A percentile compares a stretch with the other conserved stretches of the same genome.
These are phyloP conservation scores for Grammothele lineata DNA, from an alignment of 768 basidiomycete species.

Conservation along the genomic window DNA sequence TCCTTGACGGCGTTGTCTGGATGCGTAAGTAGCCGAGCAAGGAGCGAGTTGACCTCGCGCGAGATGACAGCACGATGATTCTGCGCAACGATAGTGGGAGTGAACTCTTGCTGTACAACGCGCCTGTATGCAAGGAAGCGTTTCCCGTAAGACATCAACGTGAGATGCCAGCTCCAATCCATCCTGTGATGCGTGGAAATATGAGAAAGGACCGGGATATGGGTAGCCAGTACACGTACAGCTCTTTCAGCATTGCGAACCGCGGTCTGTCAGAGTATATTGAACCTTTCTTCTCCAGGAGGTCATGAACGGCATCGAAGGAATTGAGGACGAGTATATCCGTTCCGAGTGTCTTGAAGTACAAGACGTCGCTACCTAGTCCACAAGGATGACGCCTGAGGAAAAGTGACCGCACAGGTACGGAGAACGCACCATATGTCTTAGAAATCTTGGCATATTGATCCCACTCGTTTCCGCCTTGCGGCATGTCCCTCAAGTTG, in stretches of 20 bases:
- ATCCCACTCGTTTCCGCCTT: no score
- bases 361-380: conserved; percentile 23
- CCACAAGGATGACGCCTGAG: no score
- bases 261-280: conserved; percentile 30
- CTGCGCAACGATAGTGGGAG: not conserved
- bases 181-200: no score
- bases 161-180: no score
- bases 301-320: conserved; percentile 23
- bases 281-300: conserved; percentile 24
- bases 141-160: not conserved
- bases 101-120: conserved; percentile 3
- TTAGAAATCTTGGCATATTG: no score
- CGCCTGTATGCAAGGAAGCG: not conserved
- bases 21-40: not conserved
- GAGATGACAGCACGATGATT: not conserved
- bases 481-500: no score
- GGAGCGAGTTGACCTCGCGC: conserved; percentile 1
- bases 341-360: conserved; percentile 25
- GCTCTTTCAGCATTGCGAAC: conserved; percentile 34
- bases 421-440: no score
- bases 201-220: no score
- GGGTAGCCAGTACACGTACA: conserved; percentile 8
- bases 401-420: no score
- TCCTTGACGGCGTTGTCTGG: not conserved
- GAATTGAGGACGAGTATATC: conserved; percentile 28